Evolutionary conservation across 768 basidiomycete genomes (phyloP), one percentile per base, ranked within the genome.

Genomic region (Clitopilus passeckerianus): DNA sequence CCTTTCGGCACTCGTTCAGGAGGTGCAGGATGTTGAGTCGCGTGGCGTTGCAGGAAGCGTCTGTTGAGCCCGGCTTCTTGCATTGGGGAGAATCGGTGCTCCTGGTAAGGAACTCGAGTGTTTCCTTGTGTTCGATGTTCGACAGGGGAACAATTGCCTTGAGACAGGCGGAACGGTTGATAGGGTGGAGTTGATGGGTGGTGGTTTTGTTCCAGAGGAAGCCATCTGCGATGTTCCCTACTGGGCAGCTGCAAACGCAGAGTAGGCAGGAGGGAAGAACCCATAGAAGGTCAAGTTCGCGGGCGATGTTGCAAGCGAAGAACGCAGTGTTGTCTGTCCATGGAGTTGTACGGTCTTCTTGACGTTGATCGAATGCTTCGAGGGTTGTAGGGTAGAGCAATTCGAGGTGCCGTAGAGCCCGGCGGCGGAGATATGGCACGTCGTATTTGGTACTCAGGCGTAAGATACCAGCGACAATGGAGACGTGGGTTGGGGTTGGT

Each of bases 391-490:
- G 76, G 64, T 74, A 78, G 4, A 74, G 71, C 24, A 67, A 63
- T n/a, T 62, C 60, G 27, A 78, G 70, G 63, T 76, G 75, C 6
- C 62, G 60, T 24, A 77, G 61, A 6, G 74, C 72, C 34, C 75
- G 72, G 2, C 59, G 62, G 10, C 70, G 70, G 34, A 77, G 72
- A 59, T 67, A 71, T 50, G 61, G 65, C 6, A 75, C 73, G 59
- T 77, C 71, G 65, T 77, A 77, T 66, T 77, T 78, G 18, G 69
- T 67, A 53, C 71, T 70, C 59, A 78, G 66, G 2, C 74, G 72
- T 18, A 77, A 68, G n/a, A 78, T 66, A 34, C 71, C 69, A 16
- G 71, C 68, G 6, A 75, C 66, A 56, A 73, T 70, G 15, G 54
- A 57, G 43, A 74, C 64, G 24, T 68, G 61, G 14, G 75, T 74